A percentile compares a stretch with the other conserved stretches of the same genome.
Conservation (phyloP, 305 asterid species). For the Fraxinus latifolia region DNA sequence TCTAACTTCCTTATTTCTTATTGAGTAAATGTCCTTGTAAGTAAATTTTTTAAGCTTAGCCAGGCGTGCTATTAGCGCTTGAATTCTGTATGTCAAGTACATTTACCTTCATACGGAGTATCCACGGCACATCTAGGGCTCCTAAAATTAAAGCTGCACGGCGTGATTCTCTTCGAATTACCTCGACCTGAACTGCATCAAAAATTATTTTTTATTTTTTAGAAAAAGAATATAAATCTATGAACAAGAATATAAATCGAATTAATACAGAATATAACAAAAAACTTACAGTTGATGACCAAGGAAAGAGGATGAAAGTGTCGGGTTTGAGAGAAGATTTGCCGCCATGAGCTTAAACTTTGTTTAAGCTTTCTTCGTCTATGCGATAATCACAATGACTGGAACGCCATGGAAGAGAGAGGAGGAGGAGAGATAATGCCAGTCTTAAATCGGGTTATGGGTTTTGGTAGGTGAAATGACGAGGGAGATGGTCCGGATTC, state of each 20-base stretch:
- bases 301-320: slow-evolving; percentile 51
- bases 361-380: not conserved
- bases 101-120: slow-evolving; percentile 63
- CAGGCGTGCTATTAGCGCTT: not conserved
- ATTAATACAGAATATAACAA: not conserved
- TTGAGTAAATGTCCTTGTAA: not conserved
- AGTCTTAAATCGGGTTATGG: not conserved
- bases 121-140: slow-evolving; percentile 59
- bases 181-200: slow-evolving; percentile 44
- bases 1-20: not conserved
- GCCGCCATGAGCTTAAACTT: slow-evolving; percentile 47
- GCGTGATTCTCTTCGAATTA: slow-evolving; percentile 29
- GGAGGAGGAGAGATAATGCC: not conserved
- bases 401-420: not conserved
- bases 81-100: not conserved
- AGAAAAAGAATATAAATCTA: not conserved
- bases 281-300: slow-evolving; percentile 56
- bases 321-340: slow-evolving; percentile 51
- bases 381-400: not conserved
- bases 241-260: not conserved
- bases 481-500: not conserved
- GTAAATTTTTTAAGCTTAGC: not conserved
- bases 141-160: slow-evolving; percentile 24
- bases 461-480: not conserved
- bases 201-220: not conserved